Percentiles rank a stretch among this genome's conserved stretches.
phyloP scores from a whole-genome alignment of 2,329 filamentous ascomycete genomes.

The Parastagonospora avenae region DNA sequence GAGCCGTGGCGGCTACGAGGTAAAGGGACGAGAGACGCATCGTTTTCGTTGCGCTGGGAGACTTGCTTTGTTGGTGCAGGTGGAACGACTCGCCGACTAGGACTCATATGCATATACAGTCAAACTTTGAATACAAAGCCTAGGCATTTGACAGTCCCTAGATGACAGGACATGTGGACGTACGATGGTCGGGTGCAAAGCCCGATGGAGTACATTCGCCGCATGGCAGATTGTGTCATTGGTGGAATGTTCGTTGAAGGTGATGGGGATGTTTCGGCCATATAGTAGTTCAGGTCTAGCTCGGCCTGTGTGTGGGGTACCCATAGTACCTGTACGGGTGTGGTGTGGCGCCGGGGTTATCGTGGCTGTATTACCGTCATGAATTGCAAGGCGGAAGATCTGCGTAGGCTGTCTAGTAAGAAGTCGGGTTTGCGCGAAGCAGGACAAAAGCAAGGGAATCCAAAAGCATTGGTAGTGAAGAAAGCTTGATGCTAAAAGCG shows the following conservation, averaged over 20 bases:
- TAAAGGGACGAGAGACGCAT: conserved; percentile 37
- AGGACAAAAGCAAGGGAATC: not conserved
- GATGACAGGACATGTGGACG: not conserved
- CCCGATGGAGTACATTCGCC: not conserved
- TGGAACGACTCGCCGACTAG: not conserved
- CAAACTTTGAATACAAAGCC: not conserved
- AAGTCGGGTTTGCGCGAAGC: too few relatives aligned
- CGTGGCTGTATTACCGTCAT: not conserved
- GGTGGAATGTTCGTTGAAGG: not conserved
- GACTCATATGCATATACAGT: not conserved
- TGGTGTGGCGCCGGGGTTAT: not conserved
- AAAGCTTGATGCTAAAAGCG: too few relatives aligned
- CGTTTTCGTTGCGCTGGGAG: conserved; percentile 1
- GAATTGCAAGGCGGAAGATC: too few relatives aligned
- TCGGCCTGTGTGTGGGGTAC: not conserved
- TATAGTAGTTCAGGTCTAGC: conserved; percentile 2
- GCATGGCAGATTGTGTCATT: not conserved
- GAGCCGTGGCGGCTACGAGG: conserved; percentile 27
- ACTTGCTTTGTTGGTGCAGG: not conserved
- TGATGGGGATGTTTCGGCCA: not conserved
- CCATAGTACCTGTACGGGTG: not conserved
- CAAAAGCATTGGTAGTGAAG: too few relatives aligned
- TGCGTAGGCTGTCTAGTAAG: too few relatives aligned
- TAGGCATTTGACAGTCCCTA: not conserved
- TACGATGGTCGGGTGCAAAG: not conserved